A percentile compares a stretch with the other conserved stretches of the same genome.
Evolutionary conservation across 2,329 filamentous ascomycete species (phyloP).

Genomic region (Botrytis sinoallii): DNA sequence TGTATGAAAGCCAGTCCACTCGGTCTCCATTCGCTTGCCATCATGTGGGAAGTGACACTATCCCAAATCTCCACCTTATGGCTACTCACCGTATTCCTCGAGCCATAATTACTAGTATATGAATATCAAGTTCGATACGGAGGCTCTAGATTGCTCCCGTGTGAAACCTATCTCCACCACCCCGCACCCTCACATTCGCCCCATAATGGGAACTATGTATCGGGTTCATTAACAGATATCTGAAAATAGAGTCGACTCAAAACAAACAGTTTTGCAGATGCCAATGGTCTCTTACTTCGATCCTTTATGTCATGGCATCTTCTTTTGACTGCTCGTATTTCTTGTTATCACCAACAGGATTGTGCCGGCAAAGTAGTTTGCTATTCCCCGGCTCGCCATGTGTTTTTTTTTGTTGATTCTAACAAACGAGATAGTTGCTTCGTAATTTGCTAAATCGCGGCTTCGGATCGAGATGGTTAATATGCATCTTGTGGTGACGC

Average conservation of each 20-base stretch:
- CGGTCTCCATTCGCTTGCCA: neutral
- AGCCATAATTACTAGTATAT: neutral
- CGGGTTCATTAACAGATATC: neutral
- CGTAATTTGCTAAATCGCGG: neutral
- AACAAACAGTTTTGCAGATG: neutral
- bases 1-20: neutral
- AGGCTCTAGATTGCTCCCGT: neutral
- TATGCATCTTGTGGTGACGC: constrained; percentile 8
- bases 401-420: neutral
- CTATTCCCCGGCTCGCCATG: neutral
- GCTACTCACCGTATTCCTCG: neutral
- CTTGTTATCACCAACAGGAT: neutral
- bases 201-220: neutral
- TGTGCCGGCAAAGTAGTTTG: neutral
- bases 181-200: neutral
- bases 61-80: neutral
- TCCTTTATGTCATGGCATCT: neutral
- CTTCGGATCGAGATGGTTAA: neutral
- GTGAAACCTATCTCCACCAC: neutral
- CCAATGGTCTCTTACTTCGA: neutral
- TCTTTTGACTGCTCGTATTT: neutral
- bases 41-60: constrained; percentile 14
- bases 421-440: neutral
- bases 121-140: neutral
- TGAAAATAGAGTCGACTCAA: constrained; percentile 1